These are phyloP conservation scores for Ceratocystis cacaofunesta DNA, from an alignment of 2,329 filamentous ascomycete species.

Conservation along the genomic window DNA sequence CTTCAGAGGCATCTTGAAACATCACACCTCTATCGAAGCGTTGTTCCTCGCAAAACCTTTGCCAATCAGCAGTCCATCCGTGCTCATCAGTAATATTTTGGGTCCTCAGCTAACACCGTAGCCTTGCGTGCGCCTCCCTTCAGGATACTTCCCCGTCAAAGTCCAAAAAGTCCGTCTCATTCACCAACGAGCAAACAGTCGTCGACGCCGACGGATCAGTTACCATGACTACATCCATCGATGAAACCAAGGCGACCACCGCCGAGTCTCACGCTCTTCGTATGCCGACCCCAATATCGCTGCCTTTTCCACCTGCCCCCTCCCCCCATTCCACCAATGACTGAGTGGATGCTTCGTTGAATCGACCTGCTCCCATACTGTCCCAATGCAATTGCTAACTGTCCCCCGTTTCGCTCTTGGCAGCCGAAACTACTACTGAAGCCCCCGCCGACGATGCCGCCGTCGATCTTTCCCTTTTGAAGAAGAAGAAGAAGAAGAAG, in stretches of 20 bases:
- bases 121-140: neutral
- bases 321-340: neutral
- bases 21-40: neutral
- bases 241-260: conserved; percentile 54
- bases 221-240: conserved; percentile 56
- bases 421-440: conserved; percentile 26
- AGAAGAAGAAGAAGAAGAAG: conserved; percentile 66
- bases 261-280: conserved; percentile 64
- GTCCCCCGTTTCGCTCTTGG: neutral
- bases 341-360: neutral
- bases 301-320: neutral
- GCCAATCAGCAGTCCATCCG: too few species aligned
- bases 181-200: conserved; percentile 73
- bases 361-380: neutral
- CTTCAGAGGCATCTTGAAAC: neutral
- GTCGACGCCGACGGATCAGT: conserved; percentile 83
- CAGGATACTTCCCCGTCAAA: conserved; percentile 28
- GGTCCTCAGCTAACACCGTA: conserved; percentile 5
- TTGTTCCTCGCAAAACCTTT: too few species aligned
- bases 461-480: conserved; percentile 42
- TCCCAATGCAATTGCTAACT: neutral
- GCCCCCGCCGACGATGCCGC: conserved; percentile 46
- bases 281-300: conserved; percentile 36
- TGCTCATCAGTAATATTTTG: neutral
- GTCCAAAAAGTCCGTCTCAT: conserved; percentile 84